Base-by-base conservation (phyloP, 192 early-diverging fungal species). In the Gamsiella multidivaricata region DNA sequence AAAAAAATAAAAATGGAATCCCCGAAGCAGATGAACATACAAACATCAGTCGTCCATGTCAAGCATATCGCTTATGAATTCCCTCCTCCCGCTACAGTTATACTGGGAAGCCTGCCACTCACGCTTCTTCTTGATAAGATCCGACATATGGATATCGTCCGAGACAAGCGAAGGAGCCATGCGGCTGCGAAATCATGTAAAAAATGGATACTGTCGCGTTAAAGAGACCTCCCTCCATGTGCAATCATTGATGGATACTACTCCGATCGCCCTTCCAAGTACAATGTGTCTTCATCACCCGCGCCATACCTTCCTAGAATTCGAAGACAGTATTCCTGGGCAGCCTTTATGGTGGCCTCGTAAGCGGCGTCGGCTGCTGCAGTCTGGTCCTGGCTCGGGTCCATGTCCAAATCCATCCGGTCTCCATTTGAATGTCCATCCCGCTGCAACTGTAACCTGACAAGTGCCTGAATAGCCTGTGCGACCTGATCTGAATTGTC, bases 101-200 rank as follows among this genome's bases (percentile, higher is more conserved):
- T n/a, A n/a, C n/a, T n/a, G n/a, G n/a, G n/a, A n/a, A n/a, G n/a
- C n/a, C n/a, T n/a, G 36, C n/a, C 26, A 53, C 85, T 78, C 75
- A 93, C 91, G 78, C 67, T 87, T 86, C 73, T 89, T 89, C 69
- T 86, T 88, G 54, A 91, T 91, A 18, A 81, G 62, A 41, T 89
- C 87, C 17, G 83, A 86, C 20, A 91, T 70, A 53, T 87, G 80
- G 9, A 83, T 60, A 41, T 88, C 88, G 63, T 92, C 90, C 12
- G 81, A 65, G 3, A 83, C 72, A 17, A 88, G 63, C 1, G 91
- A 65, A 17, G 89, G 82, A 12, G 80, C 68, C 32, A 90, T 59
- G 18, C 85, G 87, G 82, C 89, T 90, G 51, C n/a, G n/a, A n/a
- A n/a, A n/a, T n/a, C n/a, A n/a, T n/a, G n/a, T n/a, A n/a, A n/a